A percentile compares a stretch with the other conserved stretches of the same genome.
These are phyloP conservation scores for Radiomyces spectabilis DNA, from an alignment of 192 early-diverging fungal genomes.

Conservation along the genomic window DNA sequence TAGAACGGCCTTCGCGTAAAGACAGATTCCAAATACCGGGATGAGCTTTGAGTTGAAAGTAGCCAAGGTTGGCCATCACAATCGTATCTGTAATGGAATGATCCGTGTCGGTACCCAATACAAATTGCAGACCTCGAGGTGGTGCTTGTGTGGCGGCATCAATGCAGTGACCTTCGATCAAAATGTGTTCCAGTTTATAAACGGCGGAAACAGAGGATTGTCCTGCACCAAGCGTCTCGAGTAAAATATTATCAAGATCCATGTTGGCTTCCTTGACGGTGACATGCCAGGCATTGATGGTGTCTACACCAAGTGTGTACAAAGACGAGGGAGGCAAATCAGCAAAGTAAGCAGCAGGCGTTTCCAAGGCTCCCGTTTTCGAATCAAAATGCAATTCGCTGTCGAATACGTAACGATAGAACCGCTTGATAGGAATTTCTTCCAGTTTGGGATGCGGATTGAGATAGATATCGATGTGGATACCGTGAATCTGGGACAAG, in stretches of 20 bases:
- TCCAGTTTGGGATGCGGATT: constrained; percentile 46
- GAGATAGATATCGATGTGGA: constrained; percentile 61
- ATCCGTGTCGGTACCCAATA: constrained; percentile 61
- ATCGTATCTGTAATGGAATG: constrained; percentile 80
- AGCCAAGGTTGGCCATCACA: constrained; percentile 98
- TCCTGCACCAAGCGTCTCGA: constrained; percentile 40
- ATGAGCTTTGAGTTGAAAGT: constrained; percentile 90
- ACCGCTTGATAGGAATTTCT: constrained; percentile 75
- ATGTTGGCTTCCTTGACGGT: constrained; percentile 70
- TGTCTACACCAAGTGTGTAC: constrained; percentile 83
- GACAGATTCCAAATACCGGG: constrained; percentile 84
- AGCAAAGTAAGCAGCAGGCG: constrained; percentile 60
- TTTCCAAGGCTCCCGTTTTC: not conserved
- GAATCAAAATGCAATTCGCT: constrained; percentile 57
- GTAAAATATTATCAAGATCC: constrained; percentile 90
- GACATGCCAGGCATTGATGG: constrained; percentile 85
- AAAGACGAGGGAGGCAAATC: constrained; percentile 72
- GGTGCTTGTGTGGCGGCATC: constrained; percentile 63
- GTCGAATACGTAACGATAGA: constrained; percentile 83
- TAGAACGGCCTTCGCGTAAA: constrained; percentile 75
- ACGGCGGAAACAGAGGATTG: constrained; percentile 56
- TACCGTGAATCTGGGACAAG: constrained; percentile 52
- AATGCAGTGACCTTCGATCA: constrained; percentile 86
- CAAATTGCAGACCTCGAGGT: constrained; percentile 86
- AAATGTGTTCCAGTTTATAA: constrained; percentile 75